These are phyloP conservation scores for Thelephora aurantiotincta DNA, from an alignment of 768 basidiomycete species.

Conservation along the genomic window DNA sequence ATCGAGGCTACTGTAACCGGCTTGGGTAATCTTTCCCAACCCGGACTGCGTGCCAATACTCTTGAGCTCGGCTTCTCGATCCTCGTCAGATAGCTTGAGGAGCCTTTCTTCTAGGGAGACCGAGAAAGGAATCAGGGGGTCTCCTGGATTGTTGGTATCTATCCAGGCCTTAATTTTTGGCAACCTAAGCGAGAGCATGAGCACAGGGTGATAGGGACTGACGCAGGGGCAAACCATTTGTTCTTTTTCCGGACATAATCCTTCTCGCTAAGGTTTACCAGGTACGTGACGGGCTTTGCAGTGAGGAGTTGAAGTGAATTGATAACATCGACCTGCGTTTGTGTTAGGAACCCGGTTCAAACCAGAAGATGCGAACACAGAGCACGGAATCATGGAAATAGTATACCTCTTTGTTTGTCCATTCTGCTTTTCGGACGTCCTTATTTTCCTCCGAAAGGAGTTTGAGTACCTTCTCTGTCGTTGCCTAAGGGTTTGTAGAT, in stretches of 20 bases:
- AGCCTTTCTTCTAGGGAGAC: conserved; percentile 92
- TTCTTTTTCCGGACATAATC: conserved; percentile 98
- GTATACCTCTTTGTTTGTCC: conserved; percentile 90
- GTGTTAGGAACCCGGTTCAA: conserved; percentile 1
- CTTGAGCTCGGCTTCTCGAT: conserved; percentile 59
- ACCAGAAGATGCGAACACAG: conserved; percentile 8
- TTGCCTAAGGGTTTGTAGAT: conserved; percentile 36
- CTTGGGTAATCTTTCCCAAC: conserved; percentile 88
- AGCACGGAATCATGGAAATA: conserved; percentile 25
- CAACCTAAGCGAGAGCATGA: conserved; percentile 33
- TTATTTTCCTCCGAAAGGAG: conserved; percentile 65
- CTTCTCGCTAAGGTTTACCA: conserved; percentile 90
- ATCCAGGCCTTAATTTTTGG: conserved; percentile 98
- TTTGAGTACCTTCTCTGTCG: conserved; percentile 75
- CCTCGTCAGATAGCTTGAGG: conserved; percentile 51
- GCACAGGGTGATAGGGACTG: neutral
- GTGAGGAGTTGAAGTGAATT: conserved; percentile 84
- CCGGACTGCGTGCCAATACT: conserved; percentile 60
- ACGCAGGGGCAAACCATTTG: conserved; percentile 58
- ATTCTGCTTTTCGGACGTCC: conserved; percentile 87
- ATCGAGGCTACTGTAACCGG: conserved; percentile 80
- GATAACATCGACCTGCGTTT: conserved; percentile 69
- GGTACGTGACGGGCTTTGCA: conserved; percentile 94
- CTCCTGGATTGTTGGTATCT: conserved; percentile 91
- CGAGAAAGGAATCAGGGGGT: conserved; percentile 91